Evolutionary conservation across 2,329 filamentous ascomycete genomes (phyloP), one percentile per base, ranked within the genome.

Genomic region (Cercospora sp.): DNA sequence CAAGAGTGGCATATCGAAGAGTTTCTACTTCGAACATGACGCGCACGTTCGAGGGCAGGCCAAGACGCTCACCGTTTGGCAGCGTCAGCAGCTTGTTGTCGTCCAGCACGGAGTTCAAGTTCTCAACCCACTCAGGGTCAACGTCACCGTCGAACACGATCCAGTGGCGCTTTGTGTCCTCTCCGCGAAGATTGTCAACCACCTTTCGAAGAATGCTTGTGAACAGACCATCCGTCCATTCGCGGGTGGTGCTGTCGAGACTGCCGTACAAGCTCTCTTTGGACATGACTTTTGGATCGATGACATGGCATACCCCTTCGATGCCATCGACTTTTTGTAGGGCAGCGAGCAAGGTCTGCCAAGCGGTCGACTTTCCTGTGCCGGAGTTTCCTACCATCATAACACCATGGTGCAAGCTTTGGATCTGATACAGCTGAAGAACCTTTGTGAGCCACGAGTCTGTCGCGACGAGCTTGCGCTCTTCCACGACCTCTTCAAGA

Each of bases 21-120:
- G 90, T 98, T 82, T 99, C 96, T 40, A 99, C 95, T 83, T 99
- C 95, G 77, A 99, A 99, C 94, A 99, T 97, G 81, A 99, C 97
- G 73, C 96, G 92, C 28, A 99, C 95, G 77, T 99, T 99, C 2
- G 91, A 77, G 3, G 95, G 96, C 53, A 99, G 82, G 78, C 95
- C 97, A 65, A 99, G 89, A 84, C 95, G 94, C 82, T 99, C 95
- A 81, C 95, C 95, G 74, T 99, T 99, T 30, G 95, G 96, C 72
- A 99, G 83, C 0, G 95, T 99, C 34, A 99, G 87, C 51, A 99
- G 85, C 80, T 98, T 99, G 84, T 99, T 99, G 82, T 99, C 95
- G 77, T 99, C 95, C 51, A 99, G 88, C 66, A 99, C 96, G 86
- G 92, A 97, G 89, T 99, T 99, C 85, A 99, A 84, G 80, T 99